phyloP scores from a whole-genome alignment of 352 stramenopile species.

The Aphanomyces astaci region DNA sequence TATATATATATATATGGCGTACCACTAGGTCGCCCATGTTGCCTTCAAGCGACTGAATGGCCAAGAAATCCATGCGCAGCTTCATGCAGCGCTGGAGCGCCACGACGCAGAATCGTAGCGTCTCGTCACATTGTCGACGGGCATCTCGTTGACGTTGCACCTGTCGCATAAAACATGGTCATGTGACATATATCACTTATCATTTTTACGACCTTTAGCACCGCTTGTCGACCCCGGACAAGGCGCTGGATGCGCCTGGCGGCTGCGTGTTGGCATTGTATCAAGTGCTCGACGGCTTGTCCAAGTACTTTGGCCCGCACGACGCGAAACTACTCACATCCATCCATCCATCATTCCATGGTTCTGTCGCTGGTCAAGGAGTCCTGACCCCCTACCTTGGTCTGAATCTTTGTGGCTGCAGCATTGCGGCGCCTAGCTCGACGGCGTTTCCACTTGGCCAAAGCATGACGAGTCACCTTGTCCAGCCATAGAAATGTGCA shows the following conservation, averaged over 20 bases:
- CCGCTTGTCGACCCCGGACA: neutral
- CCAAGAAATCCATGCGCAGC: conserved; percentile 6
- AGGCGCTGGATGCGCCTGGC: conserved; percentile 8
- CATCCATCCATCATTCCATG: neutral
- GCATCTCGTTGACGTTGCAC: conserved; percentile 13
- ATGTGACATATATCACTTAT: neutral
- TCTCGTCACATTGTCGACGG: neutral
- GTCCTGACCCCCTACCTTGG: conserved; percentile 1
- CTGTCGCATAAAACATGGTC: neutral
- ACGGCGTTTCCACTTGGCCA: conserved; percentile 14
- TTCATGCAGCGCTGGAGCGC: neutral
- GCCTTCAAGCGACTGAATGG: conserved; percentile 16
- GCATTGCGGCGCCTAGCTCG: neutral
- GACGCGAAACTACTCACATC: neutral
- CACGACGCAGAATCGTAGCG: neutral
- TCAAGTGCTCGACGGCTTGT: neutral
- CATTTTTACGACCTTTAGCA: neutral
- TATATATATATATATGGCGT: no score
- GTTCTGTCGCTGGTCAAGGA: no score
- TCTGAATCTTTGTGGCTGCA: conserved; percentile 9
- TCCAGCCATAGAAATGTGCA: conserved; percentile 14
- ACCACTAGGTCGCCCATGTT: conserved; percentile 17
- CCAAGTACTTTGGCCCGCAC: neutral
- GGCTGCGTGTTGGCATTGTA: neutral
- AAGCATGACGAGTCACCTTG: conserved; percentile 14